Evolutionary conservation across 2,329 filamentous ascomycete species (phyloP).

Genomic region (Fusarium devonianum): DNA sequence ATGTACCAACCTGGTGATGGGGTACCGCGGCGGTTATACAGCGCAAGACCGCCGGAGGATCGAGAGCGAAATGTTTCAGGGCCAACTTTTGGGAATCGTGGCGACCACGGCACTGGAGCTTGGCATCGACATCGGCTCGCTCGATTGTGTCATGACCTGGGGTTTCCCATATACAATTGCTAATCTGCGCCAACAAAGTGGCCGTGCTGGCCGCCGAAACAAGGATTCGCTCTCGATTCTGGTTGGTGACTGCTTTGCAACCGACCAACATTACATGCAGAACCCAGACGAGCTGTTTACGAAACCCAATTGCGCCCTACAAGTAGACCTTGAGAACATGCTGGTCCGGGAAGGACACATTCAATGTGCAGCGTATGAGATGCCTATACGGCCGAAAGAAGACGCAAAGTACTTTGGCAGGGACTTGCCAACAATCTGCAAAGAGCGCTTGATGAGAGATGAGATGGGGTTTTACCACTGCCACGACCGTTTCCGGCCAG

Average conservation of each 20-base stretch:
- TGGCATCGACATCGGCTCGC: slow-evolving; percentile 91
- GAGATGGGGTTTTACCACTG: slow-evolving; percentile 86
- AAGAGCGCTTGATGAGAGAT: slow-evolving; percentile 77
- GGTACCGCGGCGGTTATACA: slow-evolving; percentile 94
- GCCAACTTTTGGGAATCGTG: slow-evolving; percentile 89
- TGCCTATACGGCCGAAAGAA: slow-evolving; percentile 82
- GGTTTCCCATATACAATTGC: slow-evolving; percentile 96
- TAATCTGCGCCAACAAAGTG: slow-evolving; percentile 93
- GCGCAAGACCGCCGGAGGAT: slow-evolving; percentile 87
- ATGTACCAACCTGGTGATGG: slow-evolving; percentile 84
- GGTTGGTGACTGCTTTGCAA: slow-evolving; percentile 86
- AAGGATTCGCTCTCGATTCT: slow-evolving; percentile 92
- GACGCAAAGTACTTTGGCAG: slow-evolving; percentile 82
- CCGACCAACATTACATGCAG: slow-evolving; percentile 96
- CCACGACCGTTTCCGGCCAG: slow-evolving; percentile 84
- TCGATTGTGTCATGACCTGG: slow-evolving; percentile 93
- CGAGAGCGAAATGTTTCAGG: slow-evolving; percentile 96
- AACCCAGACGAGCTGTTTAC: slow-evolving; percentile 95
- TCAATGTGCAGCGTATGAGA: slow-evolving; percentile 93
- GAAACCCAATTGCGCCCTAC: slow-evolving; percentile 85
- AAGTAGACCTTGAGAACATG: slow-evolving; percentile 91
- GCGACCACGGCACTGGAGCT: slow-evolving; percentile 93
- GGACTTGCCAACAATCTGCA: slow-evolving; percentile 73
- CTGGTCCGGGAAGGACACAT: slow-evolving; percentile 92
- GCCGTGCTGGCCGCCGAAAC: slow-evolving; percentile 88